A percentile compares a stretch with the other conserved stretches of the same genome.
Evolutionary conservation across 331 rosid species (phyloP).

Genomic region (Acacia pycnantha): DNA sequence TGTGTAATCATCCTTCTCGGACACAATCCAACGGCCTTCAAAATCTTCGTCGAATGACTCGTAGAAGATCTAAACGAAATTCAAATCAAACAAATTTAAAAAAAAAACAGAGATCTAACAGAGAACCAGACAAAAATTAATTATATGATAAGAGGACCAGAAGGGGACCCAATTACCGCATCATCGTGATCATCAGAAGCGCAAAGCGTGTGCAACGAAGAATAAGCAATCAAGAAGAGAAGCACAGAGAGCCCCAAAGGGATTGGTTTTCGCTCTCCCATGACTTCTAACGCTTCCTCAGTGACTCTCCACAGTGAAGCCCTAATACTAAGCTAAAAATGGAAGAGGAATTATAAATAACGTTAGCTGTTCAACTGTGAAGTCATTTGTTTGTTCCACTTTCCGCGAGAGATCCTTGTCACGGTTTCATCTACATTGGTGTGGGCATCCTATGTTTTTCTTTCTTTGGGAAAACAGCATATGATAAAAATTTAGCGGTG

Average conservation of each 20-base stretch:
- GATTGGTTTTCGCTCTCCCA: slow-evolving; percentile 38
- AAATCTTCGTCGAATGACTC: slow-evolving; percentile 44
- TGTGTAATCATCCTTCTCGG: no score
- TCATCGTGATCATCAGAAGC: slow-evolving; percentile 50
- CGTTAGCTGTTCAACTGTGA: no score
- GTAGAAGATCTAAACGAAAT: slow-evolving; percentile 59
- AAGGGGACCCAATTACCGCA: slow-evolving; percentile 38
- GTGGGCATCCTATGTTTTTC: no score
- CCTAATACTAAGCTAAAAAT: background rate
- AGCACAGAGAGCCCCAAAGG: slow-evolving; percentile 29
- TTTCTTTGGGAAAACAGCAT: no score
- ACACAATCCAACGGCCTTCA: no score
- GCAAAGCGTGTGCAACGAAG: slow-evolving; percentile 32
- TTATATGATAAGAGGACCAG: background rate
- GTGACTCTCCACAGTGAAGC: slow-evolving; percentile 2
- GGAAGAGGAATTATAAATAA: no score
- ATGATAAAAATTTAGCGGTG: no score
- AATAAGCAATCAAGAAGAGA: slow-evolving; percentile 36
- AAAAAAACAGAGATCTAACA: slow-evolving; percentile 22
- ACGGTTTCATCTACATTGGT: no score
- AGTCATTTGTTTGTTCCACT: no score
- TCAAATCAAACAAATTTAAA: background rate
- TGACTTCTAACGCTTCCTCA: background rate
- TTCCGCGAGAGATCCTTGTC: no score
- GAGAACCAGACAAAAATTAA: background rate